phyloP scores from a whole-genome alignment of 495 filamentous ascomycete species.

The Chaetomidium leptoderma region DNA sequence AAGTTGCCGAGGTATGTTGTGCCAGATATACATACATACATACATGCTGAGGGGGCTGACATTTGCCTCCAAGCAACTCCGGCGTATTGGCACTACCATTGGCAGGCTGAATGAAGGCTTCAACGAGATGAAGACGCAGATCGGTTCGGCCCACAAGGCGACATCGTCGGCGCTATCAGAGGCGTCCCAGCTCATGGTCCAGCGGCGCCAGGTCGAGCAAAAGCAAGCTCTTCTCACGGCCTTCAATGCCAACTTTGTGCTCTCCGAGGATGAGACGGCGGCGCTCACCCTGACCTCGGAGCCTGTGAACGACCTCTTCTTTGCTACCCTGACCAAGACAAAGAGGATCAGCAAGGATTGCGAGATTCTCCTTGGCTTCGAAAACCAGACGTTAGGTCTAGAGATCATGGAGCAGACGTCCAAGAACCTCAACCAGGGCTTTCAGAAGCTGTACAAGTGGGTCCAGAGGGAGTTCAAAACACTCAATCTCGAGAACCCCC shows the following conservation, averaged over 20 bases:
- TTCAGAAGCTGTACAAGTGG: constrained; percentile 94
- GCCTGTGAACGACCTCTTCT: constrained; percentile 83
- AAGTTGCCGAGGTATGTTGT: constrained; percentile 82
- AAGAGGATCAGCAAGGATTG: constrained; percentile 87
- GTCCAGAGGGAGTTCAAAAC: constrained; percentile 90
- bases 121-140: constrained; percentile 72
- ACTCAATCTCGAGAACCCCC: constrained; percentile 89
- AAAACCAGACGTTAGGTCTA: constrained; percentile 78
- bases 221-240: constrained; percentile 81
- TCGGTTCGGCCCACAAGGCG: constrained; percentile 66
- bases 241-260: constrained; percentile 77
- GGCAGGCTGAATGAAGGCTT: constrained; percentile 74
- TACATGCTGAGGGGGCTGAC: constrained; percentile 1
- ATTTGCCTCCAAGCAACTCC: constrained; percentile 64
- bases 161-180: constrained; percentile 76
- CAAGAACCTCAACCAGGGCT: constrained; percentile 79
- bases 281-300: constrained; percentile 69
- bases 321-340: constrained; percentile 68
- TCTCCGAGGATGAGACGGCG: constrained; percentile 73
- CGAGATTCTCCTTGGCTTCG: constrained; percentile 80
- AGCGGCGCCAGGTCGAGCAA: constrained; percentile 73
- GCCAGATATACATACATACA: constrained; percentile 7
- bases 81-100: constrained; percentile 76
- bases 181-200: constrained; percentile 65
- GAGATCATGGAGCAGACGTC: constrained; percentile 90